These are phyloP conservation scores for Litsea cubeba DNA, from an alignment of 164 flowering plant genomes.

Conservation along the genomic window DNA sequence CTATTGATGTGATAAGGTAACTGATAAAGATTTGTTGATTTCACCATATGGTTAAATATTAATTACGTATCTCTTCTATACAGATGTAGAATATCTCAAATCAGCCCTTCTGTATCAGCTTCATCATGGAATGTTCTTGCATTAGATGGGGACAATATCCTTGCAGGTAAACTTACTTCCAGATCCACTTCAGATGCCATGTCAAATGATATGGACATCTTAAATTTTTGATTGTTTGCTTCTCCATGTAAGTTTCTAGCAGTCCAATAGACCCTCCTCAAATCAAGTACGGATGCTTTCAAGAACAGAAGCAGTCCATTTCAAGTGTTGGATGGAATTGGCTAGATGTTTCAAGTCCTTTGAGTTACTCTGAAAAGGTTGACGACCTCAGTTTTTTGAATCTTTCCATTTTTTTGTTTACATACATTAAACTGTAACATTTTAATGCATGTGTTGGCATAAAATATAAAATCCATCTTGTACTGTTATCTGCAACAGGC, in stretches of 20 bases:
- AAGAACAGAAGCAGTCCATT: constrained; percentile 19
- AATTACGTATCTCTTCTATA: constrained; percentile 3
- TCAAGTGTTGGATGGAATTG: constrained; percentile 56
- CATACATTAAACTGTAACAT: background rate
- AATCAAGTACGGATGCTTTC: constrained; percentile 57
- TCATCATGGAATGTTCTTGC: constrained; percentile 77
- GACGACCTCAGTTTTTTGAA: background rate
- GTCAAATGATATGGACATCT: background rate
- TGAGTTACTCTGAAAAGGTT: constrained; percentile 68
- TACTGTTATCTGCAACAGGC: constrained; percentile 39
- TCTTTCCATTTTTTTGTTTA: background rate
- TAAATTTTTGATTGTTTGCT: background rate
- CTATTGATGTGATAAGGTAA: constrained; percentile 80
- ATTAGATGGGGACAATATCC: constrained; percentile 68
- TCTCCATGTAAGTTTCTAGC: constrained; percentile 60
- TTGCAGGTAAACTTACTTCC: constrained; percentile 60
- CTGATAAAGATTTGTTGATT: background rate
- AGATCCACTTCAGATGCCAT: background rate
- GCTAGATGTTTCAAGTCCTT: constrained; percentile 63
- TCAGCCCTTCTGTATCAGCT: constrained; percentile 57
- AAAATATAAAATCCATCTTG: background rate
- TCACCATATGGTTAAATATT: constrained; percentile 5
- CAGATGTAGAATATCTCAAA: constrained; percentile 63
- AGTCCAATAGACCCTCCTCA: constrained; percentile 75
- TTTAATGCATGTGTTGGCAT: background rate